A percentile compares a stretch with the other conserved stretches of the same genome.
Conservation (phyloP, 73 alveolate genomes). For the Effrenium voratum region DNA sequence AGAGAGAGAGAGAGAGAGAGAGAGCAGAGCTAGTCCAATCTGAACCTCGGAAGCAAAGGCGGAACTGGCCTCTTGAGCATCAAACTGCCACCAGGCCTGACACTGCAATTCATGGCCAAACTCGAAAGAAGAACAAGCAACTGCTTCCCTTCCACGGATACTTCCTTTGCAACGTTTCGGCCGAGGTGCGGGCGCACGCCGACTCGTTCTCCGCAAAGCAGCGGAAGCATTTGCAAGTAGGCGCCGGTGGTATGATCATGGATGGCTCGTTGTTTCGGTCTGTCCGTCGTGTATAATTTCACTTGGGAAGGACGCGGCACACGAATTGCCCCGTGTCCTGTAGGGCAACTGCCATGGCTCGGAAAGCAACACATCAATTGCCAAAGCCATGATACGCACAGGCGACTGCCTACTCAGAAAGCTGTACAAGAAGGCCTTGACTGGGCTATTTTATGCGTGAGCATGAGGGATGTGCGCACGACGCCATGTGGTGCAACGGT, state of each 20-base stretch:
- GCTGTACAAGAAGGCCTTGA: conserved; percentile 65
- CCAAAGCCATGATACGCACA: background rate
- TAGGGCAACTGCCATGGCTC: background rate
- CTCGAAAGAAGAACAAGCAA: too few relatives aligned
- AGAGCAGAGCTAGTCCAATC: too few relatives aligned
- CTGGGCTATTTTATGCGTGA: background rate
- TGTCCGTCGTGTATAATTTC: background rate
- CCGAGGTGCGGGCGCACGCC: conserved; percentile 59
- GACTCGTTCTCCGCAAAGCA: conserved; percentile 77
- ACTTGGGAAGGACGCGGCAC: background rate
- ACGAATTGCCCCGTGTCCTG: background rate
- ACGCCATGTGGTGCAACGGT: background rate
- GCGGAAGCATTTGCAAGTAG: conserved; percentile 75
- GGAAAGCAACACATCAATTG: background rate
- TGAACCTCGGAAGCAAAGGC: too few relatives aligned
- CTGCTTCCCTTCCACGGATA: too few relatives aligned
- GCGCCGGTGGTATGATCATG: background rate
- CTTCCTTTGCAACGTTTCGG: background rate
- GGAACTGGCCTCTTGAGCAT: too few relatives aligned
- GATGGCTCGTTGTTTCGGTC: background rate
- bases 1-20: too few relatives aligned
- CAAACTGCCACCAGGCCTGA: too few relatives aligned
- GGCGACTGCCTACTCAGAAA: conserved; percentile 55
- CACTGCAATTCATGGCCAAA: too few relatives aligned
- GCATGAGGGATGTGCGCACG: background rate